Evolutionary conservation across 495 filamentous ascomycete genomes (phyloP).

Genomic region (Hyaloscypha hepaticicola): DNA sequence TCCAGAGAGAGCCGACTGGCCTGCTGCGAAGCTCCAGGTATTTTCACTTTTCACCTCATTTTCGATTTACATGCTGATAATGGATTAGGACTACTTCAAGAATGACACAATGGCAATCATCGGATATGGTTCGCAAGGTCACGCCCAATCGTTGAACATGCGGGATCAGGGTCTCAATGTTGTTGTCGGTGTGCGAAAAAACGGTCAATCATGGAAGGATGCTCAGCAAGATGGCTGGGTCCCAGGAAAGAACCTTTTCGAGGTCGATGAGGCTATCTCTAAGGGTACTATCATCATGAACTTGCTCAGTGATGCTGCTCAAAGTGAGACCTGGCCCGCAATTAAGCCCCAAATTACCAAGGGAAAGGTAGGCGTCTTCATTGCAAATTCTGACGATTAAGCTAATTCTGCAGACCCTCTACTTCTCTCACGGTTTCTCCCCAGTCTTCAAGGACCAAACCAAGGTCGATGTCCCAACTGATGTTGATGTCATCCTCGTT

Average conservation of each 20-base stretch:
- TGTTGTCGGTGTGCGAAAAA: conserved; percentile 96
- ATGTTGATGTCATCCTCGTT: conserved; percentile 98
- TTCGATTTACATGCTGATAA: conserved; percentile 19
- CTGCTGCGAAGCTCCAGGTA: conserved; percentile 91
- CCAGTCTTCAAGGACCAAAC: conserved; percentile 99
- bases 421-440: conserved; percentile 99
- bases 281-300: conserved; percentile 98
- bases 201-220: conserved; percentile 97
- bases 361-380: conserved; percentile 70
- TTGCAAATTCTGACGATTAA: conserved; percentile 3
- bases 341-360: conserved; percentile 98
- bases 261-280: conserved; percentile 90
- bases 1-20: conserved; percentile 95
- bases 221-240: conserved; percentile 97
- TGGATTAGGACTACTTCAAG: conserved; percentile 90
- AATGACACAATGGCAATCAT: conserved; percentile 98
- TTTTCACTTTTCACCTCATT: conserved; percentile 37
- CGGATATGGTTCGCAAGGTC: conserved; percentile 96
- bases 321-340: conserved; percentile 95
- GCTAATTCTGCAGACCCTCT: conserved; percentile 69
- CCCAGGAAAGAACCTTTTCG: conserved; percentile 96
- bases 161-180: conserved; percentile 99
- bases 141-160: conserved; percentile 98
- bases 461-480: conserved; percentile 92
- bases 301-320: conserved; percentile 93